A percentile compares a stretch with the other conserved stretches of the same genome.
Evolutionary conservation across 345 rosid genomes (phyloP).

Genomic region (Ceriops tagal): DNA sequence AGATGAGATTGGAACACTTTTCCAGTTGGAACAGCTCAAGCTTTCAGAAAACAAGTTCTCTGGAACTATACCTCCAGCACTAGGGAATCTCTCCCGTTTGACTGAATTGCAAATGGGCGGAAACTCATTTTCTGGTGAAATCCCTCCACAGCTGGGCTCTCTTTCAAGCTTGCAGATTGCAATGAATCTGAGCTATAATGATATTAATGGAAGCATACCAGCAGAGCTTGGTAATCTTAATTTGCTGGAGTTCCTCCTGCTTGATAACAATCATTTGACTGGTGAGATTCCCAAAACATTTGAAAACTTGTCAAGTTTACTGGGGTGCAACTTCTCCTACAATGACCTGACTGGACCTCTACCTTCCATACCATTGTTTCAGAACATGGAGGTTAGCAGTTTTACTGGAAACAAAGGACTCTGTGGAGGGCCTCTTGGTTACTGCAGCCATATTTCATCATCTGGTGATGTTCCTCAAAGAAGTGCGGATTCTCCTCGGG

Average conservation of each 20-base stretch:
- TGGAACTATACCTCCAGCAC: slow-evolving; percentile 54
- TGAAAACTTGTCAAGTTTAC: slow-evolving; percentile 66
- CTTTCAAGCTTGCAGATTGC: slow-evolving; percentile 73
- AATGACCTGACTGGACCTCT: slow-evolving; percentile 62
- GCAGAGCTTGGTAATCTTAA: slow-evolving; percentile 61
- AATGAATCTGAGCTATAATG: slow-evolving; percentile 70
- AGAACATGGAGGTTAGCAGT: slow-evolving; percentile 57
- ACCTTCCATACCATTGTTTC: slow-evolving; percentile 59
- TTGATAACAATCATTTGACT: slow-evolving; percentile 64
- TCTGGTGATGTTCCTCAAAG: slow-evolving; percentile 14
- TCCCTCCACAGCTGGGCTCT: slow-evolving; percentile 58
- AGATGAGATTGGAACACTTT: slow-evolving; percentile 59
- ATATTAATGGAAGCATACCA: slow-evolving; percentile 64
- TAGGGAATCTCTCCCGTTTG: slow-evolving; percentile 59
- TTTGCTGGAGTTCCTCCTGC: slow-evolving; percentile 68
- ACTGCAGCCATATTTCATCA: slow-evolving; percentile 25
- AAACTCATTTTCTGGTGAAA: slow-evolving; percentile 54
- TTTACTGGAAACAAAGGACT: slow-evolving; percentile 65
- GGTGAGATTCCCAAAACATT: slow-evolving; percentile 67
- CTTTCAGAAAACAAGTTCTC: slow-evolving; percentile 62
- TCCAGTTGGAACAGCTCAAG: slow-evolving; percentile 69
- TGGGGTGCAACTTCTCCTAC: slow-evolving; percentile 74
- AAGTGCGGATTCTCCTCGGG: slow-evolving; percentile 28
- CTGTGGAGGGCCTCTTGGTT: slow-evolving; percentile 41
- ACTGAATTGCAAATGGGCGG: slow-evolving; percentile 89